A percentile compares a stretch with the other conserved stretches of the same genome.
phyloP scores from a whole-genome alignment of 139 green algal species.

The Coccomyxa sp. region DNA sequence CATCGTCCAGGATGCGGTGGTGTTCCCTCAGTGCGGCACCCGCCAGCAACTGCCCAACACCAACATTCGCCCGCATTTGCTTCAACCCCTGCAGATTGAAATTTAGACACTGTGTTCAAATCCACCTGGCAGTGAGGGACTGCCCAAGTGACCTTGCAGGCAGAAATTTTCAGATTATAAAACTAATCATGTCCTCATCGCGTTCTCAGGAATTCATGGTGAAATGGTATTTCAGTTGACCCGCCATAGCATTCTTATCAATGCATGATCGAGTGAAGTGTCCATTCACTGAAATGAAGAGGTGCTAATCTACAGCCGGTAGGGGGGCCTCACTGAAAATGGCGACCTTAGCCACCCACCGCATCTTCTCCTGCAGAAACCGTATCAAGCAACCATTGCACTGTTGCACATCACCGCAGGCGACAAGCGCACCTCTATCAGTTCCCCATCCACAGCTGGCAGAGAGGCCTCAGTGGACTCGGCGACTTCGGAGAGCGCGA shows the following conservation, averaged over 20 bases:
- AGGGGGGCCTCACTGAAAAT: too few species aligned
- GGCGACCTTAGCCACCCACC: too few species aligned
- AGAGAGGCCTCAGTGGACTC: background rate
- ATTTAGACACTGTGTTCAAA: too few species aligned
- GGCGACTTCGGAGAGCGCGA: background rate
- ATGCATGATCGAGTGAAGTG: too few species aligned
- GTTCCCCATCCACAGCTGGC: background rate
- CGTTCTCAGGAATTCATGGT: background rate
- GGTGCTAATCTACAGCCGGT: too few species aligned
- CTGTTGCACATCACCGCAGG: too few species aligned
- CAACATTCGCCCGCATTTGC: background rate
- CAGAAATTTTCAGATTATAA: background rate
- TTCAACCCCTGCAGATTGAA: background rate
- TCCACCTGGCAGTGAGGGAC: background rate
- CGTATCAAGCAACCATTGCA: too few species aligned
- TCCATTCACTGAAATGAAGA: too few species aligned
- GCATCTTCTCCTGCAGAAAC: too few species aligned
- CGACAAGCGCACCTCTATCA: background rate
- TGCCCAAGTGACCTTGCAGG: background rate
- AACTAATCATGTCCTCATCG: background rate
- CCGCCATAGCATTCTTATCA: too few species aligned
- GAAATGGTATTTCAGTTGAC: background rate
- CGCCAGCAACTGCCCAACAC: background rate
- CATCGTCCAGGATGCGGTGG: background rate
- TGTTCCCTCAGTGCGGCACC: background rate